phyloP scores from a whole-genome alignment of 73 alveolate genomes.

The Blepharisma stoltei region DNA sequence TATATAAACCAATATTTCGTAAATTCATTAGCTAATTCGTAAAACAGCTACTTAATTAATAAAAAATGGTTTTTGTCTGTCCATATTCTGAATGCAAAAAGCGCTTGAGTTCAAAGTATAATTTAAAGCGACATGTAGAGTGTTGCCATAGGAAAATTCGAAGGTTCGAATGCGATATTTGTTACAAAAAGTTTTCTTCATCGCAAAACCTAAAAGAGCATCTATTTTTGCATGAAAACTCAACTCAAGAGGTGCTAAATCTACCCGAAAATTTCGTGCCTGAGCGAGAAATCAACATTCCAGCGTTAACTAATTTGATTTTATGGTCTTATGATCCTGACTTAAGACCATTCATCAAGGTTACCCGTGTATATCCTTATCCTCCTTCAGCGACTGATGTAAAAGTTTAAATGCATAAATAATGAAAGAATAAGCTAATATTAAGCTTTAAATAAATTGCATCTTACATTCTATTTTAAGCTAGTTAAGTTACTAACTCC shows the following conservation, averaged over 20 bases:
- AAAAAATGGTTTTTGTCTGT: slow-evolving; percentile 24
- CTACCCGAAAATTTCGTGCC: no score
- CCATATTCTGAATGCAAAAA: slow-evolving; percentile 3
- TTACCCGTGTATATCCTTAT: slow-evolving; percentile 9
- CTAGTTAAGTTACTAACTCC: no score
- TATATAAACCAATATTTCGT: no score
- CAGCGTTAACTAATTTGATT: background rate
- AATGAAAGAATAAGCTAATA: no score
- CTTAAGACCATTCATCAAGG: background rate
- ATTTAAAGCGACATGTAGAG: background rate
- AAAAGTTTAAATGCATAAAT: no score
- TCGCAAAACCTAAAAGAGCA: background rate
- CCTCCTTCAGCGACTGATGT: background rate
- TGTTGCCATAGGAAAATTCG: background rate
- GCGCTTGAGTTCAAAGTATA: background rate
- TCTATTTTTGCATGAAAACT: background rate
- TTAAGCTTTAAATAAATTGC: no score
- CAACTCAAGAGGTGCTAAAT: no score
- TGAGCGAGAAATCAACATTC: background rate
- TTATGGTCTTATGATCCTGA: background rate
- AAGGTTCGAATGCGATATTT: background rate
- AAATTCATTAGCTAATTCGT: no score
- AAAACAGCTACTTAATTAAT: no score
- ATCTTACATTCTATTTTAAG: no score
- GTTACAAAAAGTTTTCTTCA: background rate